A percentile compares a stretch with the other conserved stretches of the same genome.
These are phyloP conservation scores for apple (Malus domestica) DNA, from an alignment of 306 rosid species.

Conservation along the genomic window ASM211411v1 NC_041791.1:2984001-2984500, in stretches of 20 bases:
- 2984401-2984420: background rate
- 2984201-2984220: background rate
- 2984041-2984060: constrained; percentile 83
- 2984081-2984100: constrained; percentile 59
- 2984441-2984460: background rate
- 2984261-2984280: constrained; percentile 41
- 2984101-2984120: constrained; percentile 38
- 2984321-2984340: constrained; percentile 98
- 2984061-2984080: constrained; percentile 91
- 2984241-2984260: background rate
- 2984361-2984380: constrained; percentile 75
- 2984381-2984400: background rate
- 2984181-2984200: background rate
- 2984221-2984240: background rate
- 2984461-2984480: background rate
- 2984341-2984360: constrained; percentile 95
- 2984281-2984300: constrained; percentile 95
- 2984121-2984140: constrained; percentile 50
- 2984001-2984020: constrained; percentile 44
- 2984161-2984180: constrained; percentile 61
- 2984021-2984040: constrained; percentile 64
- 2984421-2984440: background rate
- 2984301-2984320: constrained; percentile 96
- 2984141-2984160: constrained; percentile 68
- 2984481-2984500: background rate